Evolutionary conservation across 306 rosid species (phyloP).

Genomic region (peach (Prunus persica)): Prunus_persica_NCBIv2 NC_034016.1:5748501-5749000

Average conservation of each 20-base stretch:
- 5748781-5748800: not conserved
- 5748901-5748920: not conserved
- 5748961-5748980: not conserved
- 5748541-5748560: conserved; percentile 20
- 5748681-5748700: conserved; percentile 44
- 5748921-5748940: not conserved
- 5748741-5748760: not conserved
- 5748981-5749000: not conserved
- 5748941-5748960: not conserved
- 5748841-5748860: not conserved
- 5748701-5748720: not conserved
- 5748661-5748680: conserved; percentile 74
- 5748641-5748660: conserved; percentile 94
- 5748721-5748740: not conserved
- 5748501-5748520: not conserved
- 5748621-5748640: conserved; percentile 94
- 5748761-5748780: not conserved
- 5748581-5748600: conserved; percentile 91
- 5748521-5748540: conserved; percentile 4
- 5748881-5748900: not conserved
- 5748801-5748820: not conserved
- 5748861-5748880: not conserved
- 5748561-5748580: conserved; percentile 15
- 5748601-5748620: conserved; percentile 90
- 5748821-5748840: not conserved